phyloP scores from a whole-genome alignment of 352 stramenopile genomes.

The Phytophthora kernoviae region DNA sequence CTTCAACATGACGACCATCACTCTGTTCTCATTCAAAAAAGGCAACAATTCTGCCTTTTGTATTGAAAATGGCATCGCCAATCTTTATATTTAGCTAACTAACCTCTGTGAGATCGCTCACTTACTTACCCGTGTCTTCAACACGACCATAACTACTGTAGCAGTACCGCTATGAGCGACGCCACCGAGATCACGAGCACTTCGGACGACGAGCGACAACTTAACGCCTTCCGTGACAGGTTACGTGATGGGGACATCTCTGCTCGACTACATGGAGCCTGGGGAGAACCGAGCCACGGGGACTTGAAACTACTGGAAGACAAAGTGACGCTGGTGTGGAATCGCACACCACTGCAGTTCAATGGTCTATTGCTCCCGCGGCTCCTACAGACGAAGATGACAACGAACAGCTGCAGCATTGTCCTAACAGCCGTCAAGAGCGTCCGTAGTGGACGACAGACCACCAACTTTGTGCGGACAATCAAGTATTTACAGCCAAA shows the following conservation, averaged over 20 bases:
- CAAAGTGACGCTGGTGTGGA: conserved; percentile 69
- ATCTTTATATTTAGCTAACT: conserved; percentile 18
- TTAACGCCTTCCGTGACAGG: conserved; percentile 57
- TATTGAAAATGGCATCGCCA: no score
- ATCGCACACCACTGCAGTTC: conserved; percentile 30
- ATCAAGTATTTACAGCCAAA: conserved; percentile 75
- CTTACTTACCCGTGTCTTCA: background rate
- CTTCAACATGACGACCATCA: conserved; percentile 13
- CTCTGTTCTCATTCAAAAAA: background rate
- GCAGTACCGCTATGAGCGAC: conserved; percentile 18
- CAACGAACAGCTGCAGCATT: conserved; percentile 26
- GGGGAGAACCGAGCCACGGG: conserved; percentile 54
- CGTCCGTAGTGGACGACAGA: conserved; percentile 73
- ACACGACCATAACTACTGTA: background rate
- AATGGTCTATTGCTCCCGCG: conserved; percentile 16
- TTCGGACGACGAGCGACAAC: conserved; percentile 24
- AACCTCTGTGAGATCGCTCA: background rate
- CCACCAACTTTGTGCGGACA: conserved; percentile 80
- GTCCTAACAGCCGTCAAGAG: conserved; percentile 56
- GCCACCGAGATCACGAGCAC: conserved; percentile 1
- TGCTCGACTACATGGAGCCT: conserved; percentile 51
- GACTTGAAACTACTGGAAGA: conserved; percentile 67
- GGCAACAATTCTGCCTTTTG: no score
- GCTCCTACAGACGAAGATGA: conserved; percentile 26
- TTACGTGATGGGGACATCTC: conserved; percentile 63